phyloP scores from a whole-genome alignment of 1,284 basidiomycete species.

The Fomitopsis betulina region DNA sequence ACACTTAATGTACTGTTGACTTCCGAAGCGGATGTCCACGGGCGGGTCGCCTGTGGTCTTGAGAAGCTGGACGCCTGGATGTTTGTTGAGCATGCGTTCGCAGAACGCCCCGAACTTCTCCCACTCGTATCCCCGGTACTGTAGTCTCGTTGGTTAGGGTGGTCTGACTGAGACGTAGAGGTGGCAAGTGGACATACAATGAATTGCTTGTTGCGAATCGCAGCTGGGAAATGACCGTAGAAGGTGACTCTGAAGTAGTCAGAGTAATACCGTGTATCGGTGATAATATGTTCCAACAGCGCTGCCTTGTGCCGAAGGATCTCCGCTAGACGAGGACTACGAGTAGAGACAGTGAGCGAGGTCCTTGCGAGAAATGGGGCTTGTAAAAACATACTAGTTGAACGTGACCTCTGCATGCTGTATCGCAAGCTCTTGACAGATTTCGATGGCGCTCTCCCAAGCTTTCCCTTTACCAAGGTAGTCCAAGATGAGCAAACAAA shows the following conservation, averaged over 20 bases:
- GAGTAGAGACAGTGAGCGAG: conserved; percentile 3
- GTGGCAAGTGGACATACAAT: conserved; percentile 48
- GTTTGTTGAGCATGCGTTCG: conserved; percentile 90
- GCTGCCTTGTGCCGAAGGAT: conserved; percentile 82
- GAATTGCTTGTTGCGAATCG: conserved; percentile 83
- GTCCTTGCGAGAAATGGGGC: neutral
- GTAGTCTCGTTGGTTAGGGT: conserved; percentile 7
- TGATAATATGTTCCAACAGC: conserved; percentile 80
- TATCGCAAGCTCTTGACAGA: conserved; percentile 84
- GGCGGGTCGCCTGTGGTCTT: conserved; percentile 75
- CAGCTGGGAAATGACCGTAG: conserved; percentile 85
- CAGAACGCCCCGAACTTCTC: conserved; percentile 88
- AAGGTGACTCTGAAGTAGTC: conserved; percentile 95
- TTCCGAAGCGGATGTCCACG: conserved; percentile 78
- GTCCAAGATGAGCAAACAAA: conserved; percentile 82
- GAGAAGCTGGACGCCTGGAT: conserved; percentile 82
- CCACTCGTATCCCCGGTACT: conserved; percentile 91
- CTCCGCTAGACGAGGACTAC: conserved; percentile 75
- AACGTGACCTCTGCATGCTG: conserved; percentile 87
- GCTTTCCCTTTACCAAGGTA: conserved; percentile 93
- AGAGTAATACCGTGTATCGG: conserved; percentile 78
- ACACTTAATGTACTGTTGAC: conserved; percentile 85
- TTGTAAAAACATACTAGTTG: conserved; percentile 77
- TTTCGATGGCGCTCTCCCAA: conserved; percentile 91
- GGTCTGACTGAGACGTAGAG: neutral